Percentiles rank a stretch among this genome's conserved stretches.
Conservation (phyloP, 2,329 filamentous ascomycete species). For the Neofusicoccum laricinum region DNA sequence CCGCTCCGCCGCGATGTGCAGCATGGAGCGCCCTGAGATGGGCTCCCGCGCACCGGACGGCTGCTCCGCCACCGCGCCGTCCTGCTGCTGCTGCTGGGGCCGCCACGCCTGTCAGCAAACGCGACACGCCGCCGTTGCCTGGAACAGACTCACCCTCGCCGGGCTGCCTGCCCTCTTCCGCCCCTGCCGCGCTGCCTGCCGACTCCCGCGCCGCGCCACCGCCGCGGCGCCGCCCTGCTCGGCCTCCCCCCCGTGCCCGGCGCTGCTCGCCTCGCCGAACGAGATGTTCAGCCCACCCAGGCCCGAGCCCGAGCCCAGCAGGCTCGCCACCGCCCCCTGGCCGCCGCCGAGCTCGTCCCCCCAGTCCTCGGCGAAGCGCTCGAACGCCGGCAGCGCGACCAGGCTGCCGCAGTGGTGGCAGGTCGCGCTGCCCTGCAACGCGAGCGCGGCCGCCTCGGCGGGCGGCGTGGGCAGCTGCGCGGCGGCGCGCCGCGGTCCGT, state of each 20-base stretch:
- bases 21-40: background rate
- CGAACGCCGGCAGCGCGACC: background rate
- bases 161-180: background rate
- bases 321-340: background rate
- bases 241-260: background rate
- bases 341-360: background rate
- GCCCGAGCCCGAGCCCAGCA: too few species aligned
- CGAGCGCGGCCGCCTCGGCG: background rate
- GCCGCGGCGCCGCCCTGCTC: background rate
- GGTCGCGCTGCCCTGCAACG: background rate
- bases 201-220: background rate
- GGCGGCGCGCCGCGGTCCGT: background rate
- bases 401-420: conserved; percentile 1
- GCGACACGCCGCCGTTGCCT: too few species aligned
- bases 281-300: background rate
- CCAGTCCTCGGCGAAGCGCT: background rate
- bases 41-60: background rate
- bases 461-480: background rate
- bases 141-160: too few species aligned
- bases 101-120: too few species aligned
- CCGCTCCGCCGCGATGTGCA: conserved; percentile 1
- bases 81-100: too few species aligned
- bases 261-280: background rate
- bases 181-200: background rate
- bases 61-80: background rate